Percentiles rank a stretch among this genome's conserved stretches.
phyloP scores from a whole-genome alignment of 2,329 filamentous ascomycete genomes.

The Chalara sp. region DNA sequence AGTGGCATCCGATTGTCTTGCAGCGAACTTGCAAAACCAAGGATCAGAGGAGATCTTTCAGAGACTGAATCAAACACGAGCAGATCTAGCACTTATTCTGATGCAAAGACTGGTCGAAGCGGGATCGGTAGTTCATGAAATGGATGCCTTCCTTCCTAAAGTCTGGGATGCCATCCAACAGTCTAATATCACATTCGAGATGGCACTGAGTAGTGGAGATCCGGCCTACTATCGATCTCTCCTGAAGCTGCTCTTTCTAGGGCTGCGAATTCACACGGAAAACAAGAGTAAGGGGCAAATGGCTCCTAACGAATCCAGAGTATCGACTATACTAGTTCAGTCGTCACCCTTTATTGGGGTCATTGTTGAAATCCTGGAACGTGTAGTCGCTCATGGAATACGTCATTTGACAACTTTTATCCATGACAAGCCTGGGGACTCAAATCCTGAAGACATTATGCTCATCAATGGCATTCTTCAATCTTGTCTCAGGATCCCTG shows the following conservation, averaged over 20 bases:
- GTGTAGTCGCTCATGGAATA: constrained; percentile 76
- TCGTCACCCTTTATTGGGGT: constrained; percentile 29
- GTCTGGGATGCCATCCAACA: constrained; percentile 55
- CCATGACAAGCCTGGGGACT: constrained; percentile 63
- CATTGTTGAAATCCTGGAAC: constrained; percentile 68
- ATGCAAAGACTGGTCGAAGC: constrained; percentile 68
- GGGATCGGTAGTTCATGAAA: constrained; percentile 40
- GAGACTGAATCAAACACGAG: constrained; percentile 66
- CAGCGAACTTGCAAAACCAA: constrained; percentile 65
- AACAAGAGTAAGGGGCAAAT: constrained; percentile 16
- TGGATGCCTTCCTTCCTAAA: constrained; percentile 45
- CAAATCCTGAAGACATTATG: constrained; percentile 73
- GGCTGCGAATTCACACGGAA: constrained; percentile 56
- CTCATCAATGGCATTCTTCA: constrained; percentile 85
- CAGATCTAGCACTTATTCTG: constrained; percentile 75
- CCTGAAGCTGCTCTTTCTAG: constrained; percentile 77
- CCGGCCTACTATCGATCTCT: constrained; percentile 75
- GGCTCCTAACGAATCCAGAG: constrained; percentile 10
- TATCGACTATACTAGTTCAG: constrained; percentile 15
- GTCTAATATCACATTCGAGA: constrained; percentile 50
- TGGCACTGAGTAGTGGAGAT: constrained; percentile 47
- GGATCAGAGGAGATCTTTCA: constrained; percentile 78
- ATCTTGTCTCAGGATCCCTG: constrained; percentile 71
- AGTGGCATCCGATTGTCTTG: constrained; percentile 70
- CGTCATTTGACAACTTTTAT: constrained; percentile 72